Evolutionary conservation across 1,284 basidiomycete genomes (phyloP).

Genomic region (Melampsora abietis-canadensis): DNA sequence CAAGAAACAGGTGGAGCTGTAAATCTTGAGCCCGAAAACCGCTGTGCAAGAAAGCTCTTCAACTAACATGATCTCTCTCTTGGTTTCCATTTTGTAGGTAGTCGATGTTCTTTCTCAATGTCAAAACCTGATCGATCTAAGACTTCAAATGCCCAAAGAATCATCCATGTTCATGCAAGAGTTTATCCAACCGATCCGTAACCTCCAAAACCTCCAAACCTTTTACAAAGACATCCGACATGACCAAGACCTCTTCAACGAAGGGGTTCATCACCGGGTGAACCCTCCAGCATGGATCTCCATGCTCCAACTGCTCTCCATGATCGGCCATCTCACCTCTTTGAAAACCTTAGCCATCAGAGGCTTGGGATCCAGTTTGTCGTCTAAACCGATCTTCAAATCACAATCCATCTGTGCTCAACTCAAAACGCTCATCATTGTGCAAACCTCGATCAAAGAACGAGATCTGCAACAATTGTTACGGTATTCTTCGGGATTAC

Average conservation of each 20-base stretch:
- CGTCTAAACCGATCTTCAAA: background rate
- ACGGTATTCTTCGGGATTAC: background rate
- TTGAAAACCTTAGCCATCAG: background rate
- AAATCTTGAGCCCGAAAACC: background rate
- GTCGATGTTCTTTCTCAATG: background rate
- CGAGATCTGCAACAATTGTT: background rate
- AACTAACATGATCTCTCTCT: too few species aligned
- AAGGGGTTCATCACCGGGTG: background rate
- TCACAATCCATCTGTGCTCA: background rate
- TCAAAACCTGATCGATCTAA: background rate
- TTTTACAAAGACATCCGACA: background rate
- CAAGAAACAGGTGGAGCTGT: constrained; percentile 5
- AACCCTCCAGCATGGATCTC: background rate
- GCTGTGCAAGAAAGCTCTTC: background rate
- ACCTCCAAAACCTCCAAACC: background rate
- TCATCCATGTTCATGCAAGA: background rate
- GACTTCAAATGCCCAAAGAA: constrained; percentile 6
- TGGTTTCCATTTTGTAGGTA: too few species aligned
- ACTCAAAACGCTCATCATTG: background rate
- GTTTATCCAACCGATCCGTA: background rate
- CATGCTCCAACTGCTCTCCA: background rate
- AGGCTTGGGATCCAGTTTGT: background rate
- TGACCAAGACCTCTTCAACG: background rate
- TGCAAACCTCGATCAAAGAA: constrained; percentile 2
- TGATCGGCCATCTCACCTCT: background rate